Base-by-base conservation (phyloP, 108 stramenopile species). In the Fistulifera pelliculosa region DNA sequence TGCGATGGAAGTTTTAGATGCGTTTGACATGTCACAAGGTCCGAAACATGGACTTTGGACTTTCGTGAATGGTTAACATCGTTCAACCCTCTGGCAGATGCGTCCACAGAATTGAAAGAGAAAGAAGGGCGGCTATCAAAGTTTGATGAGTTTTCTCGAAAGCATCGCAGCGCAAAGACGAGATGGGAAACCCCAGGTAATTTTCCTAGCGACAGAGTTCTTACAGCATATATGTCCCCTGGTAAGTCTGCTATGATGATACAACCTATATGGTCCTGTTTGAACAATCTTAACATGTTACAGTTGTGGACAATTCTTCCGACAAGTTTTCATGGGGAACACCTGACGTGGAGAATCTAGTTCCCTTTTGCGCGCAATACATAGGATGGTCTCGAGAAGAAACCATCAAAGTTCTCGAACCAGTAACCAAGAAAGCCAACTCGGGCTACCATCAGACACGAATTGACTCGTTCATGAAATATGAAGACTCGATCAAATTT, bases 1-100 rank as follows among this genome's bases (percentile, higher is more conserved):
- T 54, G 96, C 93, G 12, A 96, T 96, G 92, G 99, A 99, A 74
- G 79, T 99, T 26, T 39, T 95, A 0, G 67, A 86, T 38, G 89
- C 82, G 1, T 96, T 96, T 63, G 75, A 84, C 54, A 71, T 82
- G 3, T 62, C 72, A 13, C 39, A 52, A 2, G 67, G 71, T 51
- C 51, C 81, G 23, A 68, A 71, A 49, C 58, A 56, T 23, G 94
- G 88, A 0, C 69, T 95, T 51, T 61, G 28, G 24, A 60, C 43
- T 98, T 96, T 64, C 80, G 83, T 3, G 42, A 75, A 4, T 96
- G 96, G 94, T 54, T 96, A 22, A 81, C 94, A 49, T 85, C 87
- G 5, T 82, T 90, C 53, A 85, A 75, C 38, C 66, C 65, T 17
- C 55, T 64, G 10, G 64, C 16, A n/a, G 43, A 45, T 28, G 51